Conservation (phyloP, 768 basidiomycete genomes). For the Tulasnella sp. region DNA sequence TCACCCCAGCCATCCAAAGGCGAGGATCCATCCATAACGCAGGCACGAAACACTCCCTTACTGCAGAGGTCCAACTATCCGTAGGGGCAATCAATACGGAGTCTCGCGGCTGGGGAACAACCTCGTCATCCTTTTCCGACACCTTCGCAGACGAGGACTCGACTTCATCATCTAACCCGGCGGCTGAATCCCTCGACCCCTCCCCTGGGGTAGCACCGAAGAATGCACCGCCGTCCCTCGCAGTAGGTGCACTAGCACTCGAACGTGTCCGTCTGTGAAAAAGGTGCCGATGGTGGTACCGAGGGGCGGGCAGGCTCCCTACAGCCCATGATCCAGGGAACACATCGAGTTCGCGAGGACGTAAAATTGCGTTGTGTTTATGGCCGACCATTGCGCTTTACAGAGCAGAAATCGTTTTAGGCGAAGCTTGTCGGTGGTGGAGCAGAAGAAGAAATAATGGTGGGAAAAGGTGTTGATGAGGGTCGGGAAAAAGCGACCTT, state of each 20-base stretch:
- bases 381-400: too few species aligned
- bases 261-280: too few species aligned
- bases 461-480: too few species aligned
- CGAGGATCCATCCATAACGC: slow-evolving; percentile 1
- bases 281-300: too few species aligned
- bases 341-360: neutral
- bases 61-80: slow-evolving; percentile 1
- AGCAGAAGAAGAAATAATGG: too few species aligned
- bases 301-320: neutral
- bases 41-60: neutral
- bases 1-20: slow-evolving; percentile 7
- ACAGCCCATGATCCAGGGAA: slow-evolving; percentile 6
- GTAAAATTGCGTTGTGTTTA: neutral
- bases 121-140: neutral
- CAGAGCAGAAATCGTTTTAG: too few species aligned
- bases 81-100: slow-evolving; percentile 1
- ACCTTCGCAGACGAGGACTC: too few species aligned
- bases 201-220: neutral
- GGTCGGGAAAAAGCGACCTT: too few species aligned
- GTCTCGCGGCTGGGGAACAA: slow-evolving; percentile 1
- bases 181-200: neutral
- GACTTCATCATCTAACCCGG: neutral
- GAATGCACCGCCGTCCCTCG: too few species aligned
- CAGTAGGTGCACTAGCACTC: too few species aligned
- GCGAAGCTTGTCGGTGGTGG: too few species aligned